Conservation (phyloP, 2,329 filamentous ascomycete species). For the Ilyonectria robusta region DNA sequence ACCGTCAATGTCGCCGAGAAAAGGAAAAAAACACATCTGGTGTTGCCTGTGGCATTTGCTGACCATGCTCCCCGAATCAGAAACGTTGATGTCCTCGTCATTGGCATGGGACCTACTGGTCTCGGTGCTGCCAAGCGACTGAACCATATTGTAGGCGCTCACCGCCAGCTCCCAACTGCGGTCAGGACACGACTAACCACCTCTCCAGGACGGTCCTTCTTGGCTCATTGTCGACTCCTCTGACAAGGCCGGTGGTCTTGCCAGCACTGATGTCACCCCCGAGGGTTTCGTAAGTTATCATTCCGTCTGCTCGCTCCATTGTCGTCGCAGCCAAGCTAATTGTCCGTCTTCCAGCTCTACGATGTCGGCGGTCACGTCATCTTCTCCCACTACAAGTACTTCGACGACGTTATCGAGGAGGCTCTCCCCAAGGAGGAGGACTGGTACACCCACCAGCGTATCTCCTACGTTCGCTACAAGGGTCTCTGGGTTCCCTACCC, state of each 20-base stretch:
- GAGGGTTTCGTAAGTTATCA: constrained; percentile 91
- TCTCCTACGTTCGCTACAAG: constrained; percentile 99
- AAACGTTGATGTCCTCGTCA: constrained; percentile 96
- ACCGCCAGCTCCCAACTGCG: constrained; percentile 50
- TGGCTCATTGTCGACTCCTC: constrained; percentile 97
- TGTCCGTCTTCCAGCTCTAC: constrained; percentile 78
- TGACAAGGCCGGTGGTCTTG: constrained; percentile 93
- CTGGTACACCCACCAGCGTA: constrained; percentile 98
- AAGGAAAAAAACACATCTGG: constrained; percentile 9
- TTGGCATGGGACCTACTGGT: constrained; percentile 97
- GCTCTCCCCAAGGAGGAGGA: constrained; percentile 93
- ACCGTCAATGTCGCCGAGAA: constrained; percentile 1
- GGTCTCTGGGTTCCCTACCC: constrained; percentile 97
- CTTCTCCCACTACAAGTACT: constrained; percentile 99
- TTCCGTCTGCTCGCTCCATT: constrained; percentile 24
- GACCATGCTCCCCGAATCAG: constrained; percentile 60
- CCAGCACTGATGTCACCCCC: constrained; percentile 92
- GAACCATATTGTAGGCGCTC: constrained; percentile 86
- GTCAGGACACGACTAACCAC: constrained; percentile 44
- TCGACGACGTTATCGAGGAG: constrained; percentile 98
- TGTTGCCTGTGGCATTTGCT: constrained; percentile 28
- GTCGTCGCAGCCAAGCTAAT: constrained; percentile 37
- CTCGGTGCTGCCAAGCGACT: constrained; percentile 98
- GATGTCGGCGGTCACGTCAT: constrained; percentile 99
- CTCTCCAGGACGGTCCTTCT: constrained; percentile 83